Evolutionary conservation across 1,284 basidiomycete species (phyloP).

Genomic region (Puccinia polysora): DNA sequence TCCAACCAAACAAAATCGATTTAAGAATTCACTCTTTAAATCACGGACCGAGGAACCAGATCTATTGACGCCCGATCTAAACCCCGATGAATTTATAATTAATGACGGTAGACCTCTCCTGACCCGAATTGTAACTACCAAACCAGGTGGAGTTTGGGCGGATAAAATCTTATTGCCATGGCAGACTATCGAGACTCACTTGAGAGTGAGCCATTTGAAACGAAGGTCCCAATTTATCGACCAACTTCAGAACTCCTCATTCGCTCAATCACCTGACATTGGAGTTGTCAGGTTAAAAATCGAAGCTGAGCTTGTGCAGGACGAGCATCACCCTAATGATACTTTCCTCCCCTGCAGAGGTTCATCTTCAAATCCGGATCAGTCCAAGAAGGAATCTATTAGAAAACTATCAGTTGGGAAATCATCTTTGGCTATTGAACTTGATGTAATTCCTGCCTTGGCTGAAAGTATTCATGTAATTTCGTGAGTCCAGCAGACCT

Average conservation of each 20-base stretch:
- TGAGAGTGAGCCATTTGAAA: conserved; percentile 7
- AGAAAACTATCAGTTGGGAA: conserved; percentile 11
- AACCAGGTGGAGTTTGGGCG: conserved; percentile 28
- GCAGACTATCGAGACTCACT: conserved; percentile 36
- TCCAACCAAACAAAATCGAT: neutral
- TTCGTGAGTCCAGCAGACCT: too few species aligned
- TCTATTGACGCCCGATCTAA: neutral
- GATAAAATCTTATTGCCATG: conserved; percentile 31
- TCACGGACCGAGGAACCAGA: neutral
- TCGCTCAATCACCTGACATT: conserved; percentile 2
- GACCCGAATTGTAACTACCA: conserved; percentile 33
- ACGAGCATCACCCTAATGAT: conserved; percentile 8
- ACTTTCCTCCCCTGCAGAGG: too few species aligned
- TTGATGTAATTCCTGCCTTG: conserved; percentile 33
- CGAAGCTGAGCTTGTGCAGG: conserved; percentile 25
- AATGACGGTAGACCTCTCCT: conserved; percentile 29
- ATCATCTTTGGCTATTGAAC: neutral
- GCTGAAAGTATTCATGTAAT: conserved; percentile 28
- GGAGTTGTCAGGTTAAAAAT: conserved; percentile 21
- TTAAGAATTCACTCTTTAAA: neutral
- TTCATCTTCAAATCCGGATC: neutral
- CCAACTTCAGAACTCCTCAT: neutral
- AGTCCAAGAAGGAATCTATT: neutral
- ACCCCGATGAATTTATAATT: conserved; percentile 3
- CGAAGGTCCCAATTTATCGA: neutral